Conservation (phyloP, 768 basidiomycete genomes). For the Leucosporidium creatinivorum region DNA sequence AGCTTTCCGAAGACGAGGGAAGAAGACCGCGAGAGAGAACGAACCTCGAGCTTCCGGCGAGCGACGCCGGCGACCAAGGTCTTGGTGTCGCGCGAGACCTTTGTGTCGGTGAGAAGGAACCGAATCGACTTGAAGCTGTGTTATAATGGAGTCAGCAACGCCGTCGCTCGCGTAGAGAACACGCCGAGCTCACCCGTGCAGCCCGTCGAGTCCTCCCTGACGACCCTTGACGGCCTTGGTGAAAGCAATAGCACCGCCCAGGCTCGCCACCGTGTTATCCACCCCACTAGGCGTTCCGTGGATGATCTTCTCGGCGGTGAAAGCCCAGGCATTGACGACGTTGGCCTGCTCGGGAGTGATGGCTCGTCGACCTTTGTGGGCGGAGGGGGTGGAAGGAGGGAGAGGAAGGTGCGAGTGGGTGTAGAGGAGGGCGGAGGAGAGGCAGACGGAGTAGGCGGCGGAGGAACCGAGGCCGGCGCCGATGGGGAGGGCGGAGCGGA, state of each 20-base stretch:
- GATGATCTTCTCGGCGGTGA: slow-evolving; percentile 87
- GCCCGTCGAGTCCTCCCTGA: slow-evolving; percentile 68
- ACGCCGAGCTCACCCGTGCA: slow-evolving; percentile 62
- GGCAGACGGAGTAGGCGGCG: slow-evolving; percentile 86
- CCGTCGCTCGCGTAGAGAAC: not conserved
- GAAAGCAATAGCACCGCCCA: slow-evolving; percentile 87
- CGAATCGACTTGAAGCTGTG: slow-evolving; percentile 78
- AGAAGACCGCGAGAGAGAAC: not conserved
- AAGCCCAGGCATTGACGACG: slow-evolving; percentile 85
- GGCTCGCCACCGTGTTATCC: slow-evolving; percentile 88
- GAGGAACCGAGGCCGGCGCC: slow-evolving; percentile 95
- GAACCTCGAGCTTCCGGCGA: slow-evolving; percentile 51
- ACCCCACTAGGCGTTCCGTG: slow-evolving; percentile 97
- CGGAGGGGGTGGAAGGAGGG: slow-evolving; percentile 48
- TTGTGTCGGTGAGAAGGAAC: slow-evolving; percentile 87
- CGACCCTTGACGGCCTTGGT: slow-evolving; percentile 61
- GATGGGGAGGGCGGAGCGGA: slow-evolving; percentile 82
- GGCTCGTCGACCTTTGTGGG: slow-evolving; percentile 44
- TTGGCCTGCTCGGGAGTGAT: slow-evolving; percentile 68
- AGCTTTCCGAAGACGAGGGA: no score
- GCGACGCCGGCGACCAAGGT: slow-evolving; percentile 84
- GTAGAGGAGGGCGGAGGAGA: slow-evolving; percentile 70
- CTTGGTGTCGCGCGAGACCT: slow-evolving; percentile 89
- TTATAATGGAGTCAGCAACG: not conserved
- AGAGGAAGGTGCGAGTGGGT: slow-evolving; percentile 59